A percentile compares a stretch with the other conserved stretches of the same genome.
phyloP scores from a whole-genome alignment of 2,329 filamentous ascomycete genomes.

The Allantophomopsis cytisporea region DNA sequence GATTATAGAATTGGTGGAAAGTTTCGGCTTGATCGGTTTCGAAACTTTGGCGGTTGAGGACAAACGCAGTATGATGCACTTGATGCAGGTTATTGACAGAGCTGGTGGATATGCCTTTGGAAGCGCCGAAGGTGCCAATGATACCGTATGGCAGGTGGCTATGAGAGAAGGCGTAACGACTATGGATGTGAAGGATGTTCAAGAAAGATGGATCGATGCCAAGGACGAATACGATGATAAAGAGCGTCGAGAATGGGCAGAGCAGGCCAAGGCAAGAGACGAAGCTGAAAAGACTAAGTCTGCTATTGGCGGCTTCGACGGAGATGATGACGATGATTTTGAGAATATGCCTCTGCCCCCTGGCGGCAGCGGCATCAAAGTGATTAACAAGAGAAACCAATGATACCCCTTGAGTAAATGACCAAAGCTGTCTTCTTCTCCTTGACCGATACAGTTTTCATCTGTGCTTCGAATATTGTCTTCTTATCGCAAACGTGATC shows the following conservation, averaged over 20 bases:
- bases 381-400: constrained; percentile 50
- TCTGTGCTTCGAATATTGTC: no score
- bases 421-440: no score
- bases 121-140: constrained; percentile 79
- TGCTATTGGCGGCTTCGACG: constrained; percentile 12
- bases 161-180: constrained; percentile 65
- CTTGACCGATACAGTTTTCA: no score
- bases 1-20: constrained; percentile 75
- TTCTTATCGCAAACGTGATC: constrained; percentile 1
- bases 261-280: constrained; percentile 46
- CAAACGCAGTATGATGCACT: constrained; percentile 90
- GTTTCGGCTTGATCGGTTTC: constrained; percentile 80
- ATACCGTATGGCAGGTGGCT: constrained; percentile 93
- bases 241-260: constrained; percentile 63
- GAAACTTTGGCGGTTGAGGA: constrained; percentile 94
- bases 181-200: constrained; percentile 79
- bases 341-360: constrained; percentile 34
- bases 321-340: constrained; percentile 29
- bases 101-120: constrained; percentile 92
- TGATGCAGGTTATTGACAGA: constrained; percentile 79
- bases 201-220: constrained; percentile 89
- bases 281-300: constrained; percentile 21
- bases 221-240: constrained; percentile 77
- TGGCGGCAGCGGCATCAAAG: constrained; percentile 53
- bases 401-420: constrained; percentile 20